Conservation (phyloP, 2,329 filamentous ascomycete species). For the Cryphonectria carpinicola region DNA sequence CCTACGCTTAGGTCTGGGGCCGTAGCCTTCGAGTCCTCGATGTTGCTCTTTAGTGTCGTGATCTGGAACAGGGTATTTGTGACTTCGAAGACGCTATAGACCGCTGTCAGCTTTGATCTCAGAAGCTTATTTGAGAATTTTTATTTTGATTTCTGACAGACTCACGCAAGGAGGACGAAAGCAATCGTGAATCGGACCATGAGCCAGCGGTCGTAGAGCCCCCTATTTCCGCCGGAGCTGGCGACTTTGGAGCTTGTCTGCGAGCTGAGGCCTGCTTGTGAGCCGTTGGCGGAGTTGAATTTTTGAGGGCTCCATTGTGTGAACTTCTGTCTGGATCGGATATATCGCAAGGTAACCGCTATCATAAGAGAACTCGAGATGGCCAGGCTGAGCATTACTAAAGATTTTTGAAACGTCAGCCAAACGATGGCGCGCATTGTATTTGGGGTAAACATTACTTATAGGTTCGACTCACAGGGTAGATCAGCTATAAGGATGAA, state of each 20-base stretch:
- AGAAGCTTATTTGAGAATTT: background rate
- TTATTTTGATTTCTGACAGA: background rate
- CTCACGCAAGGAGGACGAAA: conserved; percentile 33
- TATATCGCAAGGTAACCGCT: conserved; percentile 33
- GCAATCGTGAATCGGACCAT: conserved; percentile 37
- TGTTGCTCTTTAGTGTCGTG: conserved; percentile 32
- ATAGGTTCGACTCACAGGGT: conserved; percentile 30
- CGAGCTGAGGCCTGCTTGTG: conserved; percentile 17
- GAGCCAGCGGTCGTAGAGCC: conserved; percentile 36
- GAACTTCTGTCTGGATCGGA: conserved; percentile 33
- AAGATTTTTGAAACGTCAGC: background rate
- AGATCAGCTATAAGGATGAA: conserved; percentile 33
- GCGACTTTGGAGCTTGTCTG: conserved; percentile 13
- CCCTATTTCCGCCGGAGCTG: conserved; percentile 9
- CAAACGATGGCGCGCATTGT: background rate
- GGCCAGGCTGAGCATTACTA: conserved; percentile 34
- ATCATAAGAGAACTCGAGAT: conserved; percentile 33
- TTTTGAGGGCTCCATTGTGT: conserved; percentile 32
- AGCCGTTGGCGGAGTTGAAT: conserved; percentile 21
- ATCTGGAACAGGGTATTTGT: conserved; percentile 36
- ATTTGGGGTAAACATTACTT: too few relatives aligned
- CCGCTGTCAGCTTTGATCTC: background rate
- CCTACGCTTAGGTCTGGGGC: conserved; percentile 30
- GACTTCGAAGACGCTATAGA: conserved; percentile 33
- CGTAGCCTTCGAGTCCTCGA: conserved; percentile 20